Conservation (phyloP, 768 basidiomycete genomes). For the Mycena filopes region DNA sequence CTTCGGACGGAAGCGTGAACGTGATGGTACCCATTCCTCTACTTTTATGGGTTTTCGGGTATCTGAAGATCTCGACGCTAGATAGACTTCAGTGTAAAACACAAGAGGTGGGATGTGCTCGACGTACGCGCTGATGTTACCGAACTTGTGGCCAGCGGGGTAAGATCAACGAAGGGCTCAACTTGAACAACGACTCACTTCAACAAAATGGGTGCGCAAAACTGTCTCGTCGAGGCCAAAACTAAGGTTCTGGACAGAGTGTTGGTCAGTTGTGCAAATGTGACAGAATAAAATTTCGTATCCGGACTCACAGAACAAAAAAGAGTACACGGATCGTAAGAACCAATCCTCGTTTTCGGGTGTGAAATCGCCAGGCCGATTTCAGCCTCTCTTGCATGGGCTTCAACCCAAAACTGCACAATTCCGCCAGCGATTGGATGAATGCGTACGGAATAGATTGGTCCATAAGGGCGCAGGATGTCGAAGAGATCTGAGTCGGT, state of each 20-base stretch:
- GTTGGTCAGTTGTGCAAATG: no score
- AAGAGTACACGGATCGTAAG: conserved; percentile 30
- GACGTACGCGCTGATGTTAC: conserved; percentile 15
- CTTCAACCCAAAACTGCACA: conserved; percentile 28
- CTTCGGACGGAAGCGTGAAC: conserved; percentile 23
- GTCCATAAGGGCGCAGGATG: conserved; percentile 9
- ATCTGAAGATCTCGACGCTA: conserved; percentile 20
- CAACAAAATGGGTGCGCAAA: conserved; percentile 21
- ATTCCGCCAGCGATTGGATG: conserved; percentile 5
- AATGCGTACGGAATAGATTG: neutral
- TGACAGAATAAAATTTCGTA: no score
- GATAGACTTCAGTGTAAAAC: neutral
- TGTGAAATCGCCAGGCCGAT: neutral
- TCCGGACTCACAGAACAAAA: conserved; percentile 32
- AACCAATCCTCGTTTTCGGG: conserved; percentile 5
- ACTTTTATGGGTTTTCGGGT: conserved; percentile 18
- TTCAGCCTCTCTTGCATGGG: conserved; percentile 27
- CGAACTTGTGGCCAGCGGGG: conserved; percentile 9
- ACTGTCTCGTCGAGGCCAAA: conserved; percentile 4
- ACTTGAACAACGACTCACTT: conserved; percentile 5
- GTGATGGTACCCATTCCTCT: conserved; percentile 19
- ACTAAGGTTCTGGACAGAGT: conserved; percentile 17
- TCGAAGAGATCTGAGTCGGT: neutral
- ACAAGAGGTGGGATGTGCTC: neutral
- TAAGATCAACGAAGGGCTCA: neutral